phyloP scores from a whole-genome alignment of 768 basidiomycete species.

The Cystofilobasidium capitatum region DNA sequence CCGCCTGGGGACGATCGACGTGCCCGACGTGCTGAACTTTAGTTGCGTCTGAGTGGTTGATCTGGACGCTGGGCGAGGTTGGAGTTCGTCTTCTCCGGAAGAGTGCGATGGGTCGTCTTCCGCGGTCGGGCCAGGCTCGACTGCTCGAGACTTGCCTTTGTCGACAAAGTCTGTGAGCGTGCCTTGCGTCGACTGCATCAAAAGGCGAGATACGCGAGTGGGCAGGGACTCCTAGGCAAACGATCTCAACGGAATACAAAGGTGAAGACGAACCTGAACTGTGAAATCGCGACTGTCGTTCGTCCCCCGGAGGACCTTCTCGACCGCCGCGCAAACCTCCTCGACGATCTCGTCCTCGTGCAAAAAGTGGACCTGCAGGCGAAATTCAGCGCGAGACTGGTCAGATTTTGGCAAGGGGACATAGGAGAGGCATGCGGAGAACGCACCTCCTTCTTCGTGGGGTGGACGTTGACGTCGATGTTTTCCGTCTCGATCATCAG shows the following conservation, averaged over 20 bases:
- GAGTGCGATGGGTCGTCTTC: neutral
- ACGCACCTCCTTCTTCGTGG: slow-evolving; percentile 78
- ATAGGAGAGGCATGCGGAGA: neutral
- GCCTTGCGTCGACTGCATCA: neutral
- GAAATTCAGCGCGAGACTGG: neutral
- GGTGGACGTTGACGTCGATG: slow-evolving; percentile 95
- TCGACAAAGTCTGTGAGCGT: neutral
- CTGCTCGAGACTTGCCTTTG: neutral
- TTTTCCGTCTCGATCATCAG: slow-evolving; percentile 72
- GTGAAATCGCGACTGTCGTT: slow-evolving; percentile 42
- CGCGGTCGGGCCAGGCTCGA: neutral
- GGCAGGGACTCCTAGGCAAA: neutral
- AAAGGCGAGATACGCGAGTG: neutral
- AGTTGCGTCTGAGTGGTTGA: neutral
- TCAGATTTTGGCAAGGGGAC: neutral
- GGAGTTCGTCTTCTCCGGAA: neutral
- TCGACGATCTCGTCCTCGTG: slow-evolving; percentile 81
- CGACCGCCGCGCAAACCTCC: slow-evolving; percentile 61
- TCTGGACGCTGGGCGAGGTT: neutral
- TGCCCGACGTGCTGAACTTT: neutral
- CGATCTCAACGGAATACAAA: neutral
- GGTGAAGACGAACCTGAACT: slow-evolving; percentile 39
- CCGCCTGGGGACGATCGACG: neutral
- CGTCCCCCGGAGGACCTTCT: slow-evolving; percentile 52
- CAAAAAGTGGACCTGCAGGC: slow-evolving; percentile 62